These are phyloP conservation scores for Hydrangea macrophylla DNA, from an alignment of 148 eudicot species.

Conservation along the genomic window DNA sequence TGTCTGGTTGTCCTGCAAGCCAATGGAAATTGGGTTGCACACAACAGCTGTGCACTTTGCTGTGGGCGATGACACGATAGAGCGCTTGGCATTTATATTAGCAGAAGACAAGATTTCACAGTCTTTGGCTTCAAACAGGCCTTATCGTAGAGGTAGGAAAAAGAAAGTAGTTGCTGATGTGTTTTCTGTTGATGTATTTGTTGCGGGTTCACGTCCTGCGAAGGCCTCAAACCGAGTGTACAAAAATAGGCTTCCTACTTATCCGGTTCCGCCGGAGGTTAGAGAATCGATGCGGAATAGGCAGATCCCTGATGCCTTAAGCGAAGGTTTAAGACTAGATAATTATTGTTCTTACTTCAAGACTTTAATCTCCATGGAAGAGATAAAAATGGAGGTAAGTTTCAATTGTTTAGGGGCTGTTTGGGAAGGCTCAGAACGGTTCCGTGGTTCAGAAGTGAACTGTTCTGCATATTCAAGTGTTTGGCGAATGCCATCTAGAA, in stretches of 20 bases:
- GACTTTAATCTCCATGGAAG: slow-evolving; percentile 72
- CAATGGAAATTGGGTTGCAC: slow-evolving; percentile 74
- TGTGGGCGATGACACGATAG: slow-evolving; percentile 54
- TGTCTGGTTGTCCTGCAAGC: slow-evolving; percentile 81
- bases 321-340: slow-evolving; percentile 39
- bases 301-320: slow-evolving; percentile 48
- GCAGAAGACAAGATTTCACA: slow-evolving; percentile 76
- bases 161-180: slow-evolving; percentile 19
- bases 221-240: slow-evolving; percentile 25
- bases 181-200: slow-evolving; percentile 32
- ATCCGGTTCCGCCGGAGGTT: slow-evolving; percentile 48
- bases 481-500: too few species aligned
- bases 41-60: slow-evolving; percentile 71
- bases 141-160: slow-evolving; percentile 44
- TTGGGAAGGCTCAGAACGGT: too few species aligned
- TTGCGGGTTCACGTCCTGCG: slow-evolving; percentile 62
- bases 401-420: neutral
- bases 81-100: slow-evolving; percentile 68
- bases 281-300: slow-evolving; percentile 41
- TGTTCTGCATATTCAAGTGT: too few species aligned
- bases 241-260: slow-evolving; percentile 35
- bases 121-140: slow-evolving; percentile 61
- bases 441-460: too few species aligned
- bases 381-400: slow-evolving; percentile 75
- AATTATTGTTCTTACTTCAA: slow-evolving; percentile 60